A percentile compares a stretch with the other conserved stretches of the same genome.
These are phyloP conservation scores for Rostrohypoxylon terebratum DNA, from an alignment of 495 filamentous ascomycete species.

Conservation along the genomic window DNA sequence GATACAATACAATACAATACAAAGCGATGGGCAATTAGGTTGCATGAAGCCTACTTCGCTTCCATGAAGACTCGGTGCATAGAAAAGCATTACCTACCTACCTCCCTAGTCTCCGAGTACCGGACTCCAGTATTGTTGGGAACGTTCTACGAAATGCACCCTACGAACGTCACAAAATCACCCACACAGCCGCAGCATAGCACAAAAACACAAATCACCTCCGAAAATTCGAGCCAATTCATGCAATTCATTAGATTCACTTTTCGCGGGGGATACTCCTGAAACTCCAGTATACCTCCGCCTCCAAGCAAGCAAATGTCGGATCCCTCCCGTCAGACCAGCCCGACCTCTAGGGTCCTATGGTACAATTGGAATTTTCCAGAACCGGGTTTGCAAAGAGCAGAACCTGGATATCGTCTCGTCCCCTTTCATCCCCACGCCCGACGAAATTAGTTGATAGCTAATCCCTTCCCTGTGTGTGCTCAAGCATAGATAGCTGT, in stretches of 20 bases:
- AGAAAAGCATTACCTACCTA: no score
- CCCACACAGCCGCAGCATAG: not conserved
- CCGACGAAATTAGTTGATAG: not conserved
- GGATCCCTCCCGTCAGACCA: not conserved
- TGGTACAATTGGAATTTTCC: not conserved
- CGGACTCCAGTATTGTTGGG: no score
- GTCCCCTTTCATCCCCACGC: not conserved
- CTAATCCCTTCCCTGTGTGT: not conserved
- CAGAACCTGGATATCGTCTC: not conserved
- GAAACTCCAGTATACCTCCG: not conserved
- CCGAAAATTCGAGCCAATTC: not conserved
- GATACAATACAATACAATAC: no score
- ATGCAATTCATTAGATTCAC: conserved; percentile 1
- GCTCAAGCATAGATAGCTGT: not conserved
- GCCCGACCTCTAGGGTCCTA: not conserved
- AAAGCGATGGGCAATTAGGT: no score
- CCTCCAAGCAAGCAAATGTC: not conserved
- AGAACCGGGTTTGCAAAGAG: not conserved
- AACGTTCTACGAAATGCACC: not conserved
- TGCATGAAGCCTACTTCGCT: no score
- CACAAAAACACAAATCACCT: not conserved
- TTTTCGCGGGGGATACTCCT: not conserved
- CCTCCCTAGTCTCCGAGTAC: no score
- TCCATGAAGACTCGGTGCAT: no score
- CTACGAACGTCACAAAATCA: not conserved